These are phyloP conservation scores for Trematosphaeria pertusa DNA, from an alignment of 2,329 filamentous ascomycete genomes.

Conservation along the genomic window DNA sequence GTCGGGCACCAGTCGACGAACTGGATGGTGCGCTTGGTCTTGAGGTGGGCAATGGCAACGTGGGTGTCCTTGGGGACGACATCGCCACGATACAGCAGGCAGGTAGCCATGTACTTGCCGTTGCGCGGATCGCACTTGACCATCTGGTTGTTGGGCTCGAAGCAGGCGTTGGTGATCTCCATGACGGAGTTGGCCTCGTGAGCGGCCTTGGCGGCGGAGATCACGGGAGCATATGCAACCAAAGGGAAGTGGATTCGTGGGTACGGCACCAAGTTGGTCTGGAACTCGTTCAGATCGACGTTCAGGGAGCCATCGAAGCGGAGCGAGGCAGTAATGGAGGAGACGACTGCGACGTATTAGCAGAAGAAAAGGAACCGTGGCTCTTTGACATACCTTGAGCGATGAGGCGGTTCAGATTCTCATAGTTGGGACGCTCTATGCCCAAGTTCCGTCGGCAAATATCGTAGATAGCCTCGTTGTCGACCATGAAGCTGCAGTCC, in stretches of 20 bases:
- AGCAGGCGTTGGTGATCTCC: slow-evolving; percentile 99
- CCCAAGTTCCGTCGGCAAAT: slow-evolving; percentile 98
- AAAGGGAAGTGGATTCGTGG: slow-evolving; percentile 99
- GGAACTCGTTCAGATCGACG: slow-evolving; percentile 99
- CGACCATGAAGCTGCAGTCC: slow-evolving; percentile 99
- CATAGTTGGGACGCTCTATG: slow-evolving; percentile 96
- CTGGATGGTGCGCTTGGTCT: slow-evolving; percentile 99
- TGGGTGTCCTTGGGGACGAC: slow-evolving; percentile 97
- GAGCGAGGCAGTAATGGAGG: slow-evolving; percentile 96
- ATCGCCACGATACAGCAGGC: slow-evolving; percentile 96
- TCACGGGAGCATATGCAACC: slow-evolving; percentile 92
- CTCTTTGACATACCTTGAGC: slow-evolving; percentile 74
- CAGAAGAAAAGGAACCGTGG: slow-evolving; percentile 7
- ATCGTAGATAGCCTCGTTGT: slow-evolving; percentile 99
- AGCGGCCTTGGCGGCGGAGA: slow-evolving; percentile 92
- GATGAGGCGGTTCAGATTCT: slow-evolving; percentile 98
- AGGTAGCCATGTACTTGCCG: slow-evolving; percentile 99
- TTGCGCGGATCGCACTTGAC: slow-evolving; percentile 98
- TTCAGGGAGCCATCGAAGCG: slow-evolving; percentile 99
- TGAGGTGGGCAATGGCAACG: slow-evolving; percentile 89
- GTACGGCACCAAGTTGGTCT: slow-evolving; percentile 99
- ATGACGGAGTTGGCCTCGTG: slow-evolving; percentile 98
- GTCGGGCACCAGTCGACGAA: slow-evolving; percentile 99
- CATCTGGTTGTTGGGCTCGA: slow-evolving; percentile 99
- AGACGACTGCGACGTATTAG: slow-evolving; percentile 73